Base-by-base conservation (phyloP, 257 asterid species). In the Gardenia jasminoides region DNA sequence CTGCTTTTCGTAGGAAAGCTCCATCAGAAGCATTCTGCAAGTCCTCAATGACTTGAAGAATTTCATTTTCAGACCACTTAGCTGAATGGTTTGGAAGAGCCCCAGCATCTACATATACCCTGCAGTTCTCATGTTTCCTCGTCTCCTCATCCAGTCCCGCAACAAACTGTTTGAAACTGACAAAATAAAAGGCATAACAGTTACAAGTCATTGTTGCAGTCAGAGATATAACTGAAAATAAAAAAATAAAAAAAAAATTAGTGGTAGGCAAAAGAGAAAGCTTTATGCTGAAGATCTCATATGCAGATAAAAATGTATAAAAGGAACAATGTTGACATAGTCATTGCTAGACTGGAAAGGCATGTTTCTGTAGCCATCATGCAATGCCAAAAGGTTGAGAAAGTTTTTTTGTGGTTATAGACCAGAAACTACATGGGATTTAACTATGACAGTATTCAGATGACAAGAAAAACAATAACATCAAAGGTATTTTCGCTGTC, bases 91-190 rank as follows among this genome's bases (percentile, higher is more conserved):
- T 77, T 47, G 87, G 84, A 81, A 58, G 80, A 75, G 86, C 78
- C 52, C 77, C 79, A 70, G 82, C 85, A 72, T 88, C 89, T 75
- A 70, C 88, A 75, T 86, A 86, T 30, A 56, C 68, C 81, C 77
- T 54, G 79, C 82, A 76, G 74, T 70, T 81, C 66, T 79, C 85
- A 74, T 89, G 88, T 80, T 84, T 75, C 68, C 70, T 87, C 67
- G 84, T 84, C 87, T 90, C 97, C 82, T 89, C 93, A 84, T 90
- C 90, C 92, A 90, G 80, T 83, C 87, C 90, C 82, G 85, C 80
- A 72, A 91, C 90, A 86, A 93, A 88, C 80, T 93, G 90, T 89
- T 88, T 87, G 86, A 94, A 93, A 84, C 99, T 94, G 69, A 82
- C 26, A 70, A 79, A 79, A 50, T 79, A 83, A 79, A 46, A 76